phyloP scores from a whole-genome alignment of 768 basidiomycete species.

The Rossbeevera mucosa region DNA sequence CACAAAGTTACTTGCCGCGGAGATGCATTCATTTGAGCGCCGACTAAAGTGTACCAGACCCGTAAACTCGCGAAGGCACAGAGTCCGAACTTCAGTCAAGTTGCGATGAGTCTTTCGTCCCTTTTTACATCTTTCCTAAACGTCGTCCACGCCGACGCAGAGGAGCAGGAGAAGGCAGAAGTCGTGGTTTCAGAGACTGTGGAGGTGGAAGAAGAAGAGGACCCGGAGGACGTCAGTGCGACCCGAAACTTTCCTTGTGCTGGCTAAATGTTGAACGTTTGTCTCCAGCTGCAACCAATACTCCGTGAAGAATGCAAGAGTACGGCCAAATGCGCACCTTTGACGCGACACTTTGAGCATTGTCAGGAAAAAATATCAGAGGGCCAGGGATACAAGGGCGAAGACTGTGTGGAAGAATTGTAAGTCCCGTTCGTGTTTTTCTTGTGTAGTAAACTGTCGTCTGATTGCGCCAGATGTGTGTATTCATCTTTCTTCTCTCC shows the following conservation, averaged over 20 bases:
- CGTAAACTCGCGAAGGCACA: constrained; percentile 26
- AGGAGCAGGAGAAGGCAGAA: constrained; percentile 20
- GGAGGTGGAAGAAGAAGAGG: constrained; percentile 49
- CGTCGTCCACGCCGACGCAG: constrained; percentile 40
- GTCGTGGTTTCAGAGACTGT: constrained; percentile 38
- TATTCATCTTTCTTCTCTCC: constrained; percentile 2
- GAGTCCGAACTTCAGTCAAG: background rate
- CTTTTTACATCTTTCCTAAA: constrained; percentile 42
- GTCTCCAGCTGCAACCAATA: constrained; percentile 55
- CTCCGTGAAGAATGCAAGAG: constrained; percentile 75
- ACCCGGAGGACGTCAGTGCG: constrained; percentile 78
- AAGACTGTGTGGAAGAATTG: constrained; percentile 93
- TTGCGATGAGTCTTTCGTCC: constrained; percentile 39
- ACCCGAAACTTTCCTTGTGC: background rate
- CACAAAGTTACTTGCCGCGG: no score
- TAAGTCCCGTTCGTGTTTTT: constrained; percentile 35
- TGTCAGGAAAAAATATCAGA: constrained; percentile 83
- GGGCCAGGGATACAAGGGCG: constrained; percentile 82
- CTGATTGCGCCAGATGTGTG: constrained; percentile 20
- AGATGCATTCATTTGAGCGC: constrained; percentile 21
- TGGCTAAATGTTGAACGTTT: background rate
- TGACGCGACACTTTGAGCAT: constrained; percentile 82
- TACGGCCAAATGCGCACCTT: constrained; percentile 57
- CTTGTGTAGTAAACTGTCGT: constrained; percentile 1
- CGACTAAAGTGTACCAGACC: constrained; percentile 13